Evolutionary conservation across 1,139 yeast genomes (phyloP).

Genomic region (Saccharomyces hybrid): DNA sequence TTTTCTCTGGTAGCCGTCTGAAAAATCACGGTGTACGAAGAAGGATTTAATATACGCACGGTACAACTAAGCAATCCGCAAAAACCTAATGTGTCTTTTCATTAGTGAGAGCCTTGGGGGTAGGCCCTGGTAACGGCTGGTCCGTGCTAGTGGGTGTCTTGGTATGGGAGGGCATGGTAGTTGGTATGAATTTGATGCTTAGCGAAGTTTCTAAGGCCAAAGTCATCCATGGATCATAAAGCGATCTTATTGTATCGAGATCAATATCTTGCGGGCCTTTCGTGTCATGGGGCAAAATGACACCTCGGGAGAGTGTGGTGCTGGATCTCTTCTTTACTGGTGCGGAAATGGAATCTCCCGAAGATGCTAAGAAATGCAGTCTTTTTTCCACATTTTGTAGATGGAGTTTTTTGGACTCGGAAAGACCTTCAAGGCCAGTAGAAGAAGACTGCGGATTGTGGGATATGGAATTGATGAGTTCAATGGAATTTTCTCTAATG

Average conservation of each 20-base stretch:
- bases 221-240: constrained; percentile 32
- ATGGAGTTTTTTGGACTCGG: background rate
- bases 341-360: background rate
- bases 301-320: constrained; percentile 10
- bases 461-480: constrained; percentile 14
- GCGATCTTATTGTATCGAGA: constrained; percentile 26
- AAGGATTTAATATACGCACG: background rate
- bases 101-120: background rate
- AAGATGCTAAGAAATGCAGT: background rate
- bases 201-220: constrained; percentile 31
- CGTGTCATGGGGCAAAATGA: constrained; percentile 16
- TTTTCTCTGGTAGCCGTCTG: background rate
- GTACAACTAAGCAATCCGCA: background rate
- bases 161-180: constrained; percentile 9
- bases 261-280: constrained; percentile 22
- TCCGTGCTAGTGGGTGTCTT: background rate
- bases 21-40: background rate
- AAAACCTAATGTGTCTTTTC: background rate
- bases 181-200: constrained; percentile 31
- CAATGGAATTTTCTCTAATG: constrained; percentile 10
- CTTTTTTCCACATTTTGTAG: background rate
- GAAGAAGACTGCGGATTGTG: background rate
- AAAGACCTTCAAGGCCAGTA: constrained; percentile 6
- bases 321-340: background rate
- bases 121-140: background rate